Evolutionary conservation across 2,329 filamentous ascomycete species (phyloP).

Genomic region (Aspergillus pseudotamarii): DNA sequence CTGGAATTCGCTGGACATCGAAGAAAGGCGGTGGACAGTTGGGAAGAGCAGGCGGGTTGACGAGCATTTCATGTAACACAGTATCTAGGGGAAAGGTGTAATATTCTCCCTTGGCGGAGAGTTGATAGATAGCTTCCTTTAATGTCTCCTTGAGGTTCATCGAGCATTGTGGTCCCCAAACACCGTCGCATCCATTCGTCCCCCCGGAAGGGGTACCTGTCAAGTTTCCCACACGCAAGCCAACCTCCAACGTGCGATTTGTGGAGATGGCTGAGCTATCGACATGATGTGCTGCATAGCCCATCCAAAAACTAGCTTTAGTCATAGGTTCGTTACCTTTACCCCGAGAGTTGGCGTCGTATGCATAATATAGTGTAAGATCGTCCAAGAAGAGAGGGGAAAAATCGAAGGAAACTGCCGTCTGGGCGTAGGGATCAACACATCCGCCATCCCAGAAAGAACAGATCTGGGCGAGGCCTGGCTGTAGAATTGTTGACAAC

Average conservation of each 20-base stretch:
- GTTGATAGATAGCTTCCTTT: constrained; percentile 29
- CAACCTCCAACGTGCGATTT: constrained; percentile 42
- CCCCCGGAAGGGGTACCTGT: constrained; percentile 36
- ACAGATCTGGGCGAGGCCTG: constrained; percentile 35
- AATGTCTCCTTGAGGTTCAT: constrained; percentile 32
- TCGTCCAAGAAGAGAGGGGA: constrained; percentile 37
- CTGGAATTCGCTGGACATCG: constrained; percentile 36
- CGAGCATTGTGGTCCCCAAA: constrained; percentile 40
- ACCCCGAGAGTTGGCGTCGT: constrained; percentile 35
- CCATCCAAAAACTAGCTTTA: constrained; percentile 41
- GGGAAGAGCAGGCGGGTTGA: constrained; percentile 23
- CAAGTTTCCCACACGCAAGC: constrained; percentile 40
- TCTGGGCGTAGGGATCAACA: constrained; percentile 43
- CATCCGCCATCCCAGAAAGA: constrained; percentile 39
- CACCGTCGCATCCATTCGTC: constrained; percentile 42
- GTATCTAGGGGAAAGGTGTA: constrained; percentile 35
- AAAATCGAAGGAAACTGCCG: constrained; percentile 36
- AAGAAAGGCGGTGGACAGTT: constrained; percentile 36
- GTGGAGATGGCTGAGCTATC: constrained; percentile 28
- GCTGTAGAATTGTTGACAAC: constrained; percentile 22
- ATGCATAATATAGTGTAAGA: constrained; percentile 39
- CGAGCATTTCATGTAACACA: constrained; percentile 32
- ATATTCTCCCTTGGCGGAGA: constrained; percentile 28
- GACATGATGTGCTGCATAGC: constrained; percentile 33
- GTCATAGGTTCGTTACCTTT: constrained; percentile 38